Conservation (phyloP, 306 rosid genomes). For the Prunus mira region DNA sequence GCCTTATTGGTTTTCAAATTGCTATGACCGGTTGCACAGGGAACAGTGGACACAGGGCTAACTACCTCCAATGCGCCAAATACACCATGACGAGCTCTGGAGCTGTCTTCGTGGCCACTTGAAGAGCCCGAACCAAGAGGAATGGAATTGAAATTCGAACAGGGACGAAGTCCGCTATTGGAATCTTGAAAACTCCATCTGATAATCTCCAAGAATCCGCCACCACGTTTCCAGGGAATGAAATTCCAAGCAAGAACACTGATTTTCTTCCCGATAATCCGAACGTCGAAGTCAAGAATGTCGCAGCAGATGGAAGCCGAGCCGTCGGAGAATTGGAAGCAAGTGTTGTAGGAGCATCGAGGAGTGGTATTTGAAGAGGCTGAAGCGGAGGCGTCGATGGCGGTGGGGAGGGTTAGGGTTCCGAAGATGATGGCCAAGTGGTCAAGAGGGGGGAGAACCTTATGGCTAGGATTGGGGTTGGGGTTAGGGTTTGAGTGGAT, state of each 20-base stretch:
- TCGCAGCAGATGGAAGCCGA: constrained; percentile 75
- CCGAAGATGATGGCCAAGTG: constrained; percentile 51
- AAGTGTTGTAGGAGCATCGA: constrained; percentile 43
- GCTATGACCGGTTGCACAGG: constrained; percentile 35
- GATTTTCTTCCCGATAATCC: constrained; percentile 41
- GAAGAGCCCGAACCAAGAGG: constrained; percentile 23
- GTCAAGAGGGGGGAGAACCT: constrained; percentile 45
- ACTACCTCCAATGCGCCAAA: constrained; percentile 57
- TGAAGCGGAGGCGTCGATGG: background rate
- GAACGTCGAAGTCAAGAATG: constrained; percentile 45
- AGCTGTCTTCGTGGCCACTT: background rate
- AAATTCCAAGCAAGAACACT: constrained; percentile 71
- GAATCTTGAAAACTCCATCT: constrained; percentile 50
- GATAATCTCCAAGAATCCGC: constrained; percentile 74
- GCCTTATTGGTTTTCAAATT: background rate
- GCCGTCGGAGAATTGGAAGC: constrained; percentile 73
- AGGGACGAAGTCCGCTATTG: constrained; percentile 2
- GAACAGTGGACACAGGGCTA: constrained; percentile 53
- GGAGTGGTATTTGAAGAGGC: background rate
- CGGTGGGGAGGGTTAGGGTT: constrained; percentile 46
- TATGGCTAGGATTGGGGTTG: constrained; percentile 4
- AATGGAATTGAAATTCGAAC: constrained; percentile 24
- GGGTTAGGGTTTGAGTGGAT: constrained; percentile 20
- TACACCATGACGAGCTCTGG: constrained; percentile 35
- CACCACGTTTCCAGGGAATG: constrained; percentile 47